These are phyloP conservation scores for Globisporangium spiculum DNA, from an alignment of 352 stramenopile species.

Conservation along the genomic window DNA sequence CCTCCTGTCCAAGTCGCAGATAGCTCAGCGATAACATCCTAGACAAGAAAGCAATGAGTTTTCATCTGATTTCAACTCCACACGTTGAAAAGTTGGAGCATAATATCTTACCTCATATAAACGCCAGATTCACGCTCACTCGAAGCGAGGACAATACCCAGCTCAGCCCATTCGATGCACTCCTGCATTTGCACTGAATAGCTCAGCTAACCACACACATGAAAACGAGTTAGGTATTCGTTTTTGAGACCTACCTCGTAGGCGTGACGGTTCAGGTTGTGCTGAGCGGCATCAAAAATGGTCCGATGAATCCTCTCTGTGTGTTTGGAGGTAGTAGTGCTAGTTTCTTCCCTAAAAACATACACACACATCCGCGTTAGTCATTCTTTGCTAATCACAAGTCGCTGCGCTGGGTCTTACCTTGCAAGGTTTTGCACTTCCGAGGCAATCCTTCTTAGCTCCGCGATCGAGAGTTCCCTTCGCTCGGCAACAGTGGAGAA, in stretches of 20 bases:
- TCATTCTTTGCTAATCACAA: not conserved
- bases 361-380: not conserved
- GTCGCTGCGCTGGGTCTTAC: constrained; percentile 11
- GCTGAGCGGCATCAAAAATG: constrained; percentile 47
- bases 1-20: constrained; percentile 31
- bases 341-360: constrained; percentile 10
- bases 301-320: constrained; percentile 30
- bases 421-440: constrained; percentile 26
- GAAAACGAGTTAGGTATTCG: not conserved
- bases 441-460: constrained; percentile 36
- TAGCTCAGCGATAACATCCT: constrained; percentile 37
- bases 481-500: constrained; percentile 26
- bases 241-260: constrained; percentile 30
- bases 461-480: constrained; percentile 31
- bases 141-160: constrained; percentile 24
- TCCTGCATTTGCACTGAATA: constrained; percentile 24
- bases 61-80: not conserved
- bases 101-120: constrained; percentile 42
- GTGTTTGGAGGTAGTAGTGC: constrained; percentile 11
- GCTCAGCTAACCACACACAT: not conserved
- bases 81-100: too few relatives aligned
- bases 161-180: constrained; percentile 46
- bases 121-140: constrained; percentile 30
- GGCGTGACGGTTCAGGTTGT: constrained; percentile 31
- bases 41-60: not conserved